These are phyloP conservation scores for Phalaenopsis equestris DNA, from an alignment of 106 monocot species.

Conservation along the genomic window DNA sequence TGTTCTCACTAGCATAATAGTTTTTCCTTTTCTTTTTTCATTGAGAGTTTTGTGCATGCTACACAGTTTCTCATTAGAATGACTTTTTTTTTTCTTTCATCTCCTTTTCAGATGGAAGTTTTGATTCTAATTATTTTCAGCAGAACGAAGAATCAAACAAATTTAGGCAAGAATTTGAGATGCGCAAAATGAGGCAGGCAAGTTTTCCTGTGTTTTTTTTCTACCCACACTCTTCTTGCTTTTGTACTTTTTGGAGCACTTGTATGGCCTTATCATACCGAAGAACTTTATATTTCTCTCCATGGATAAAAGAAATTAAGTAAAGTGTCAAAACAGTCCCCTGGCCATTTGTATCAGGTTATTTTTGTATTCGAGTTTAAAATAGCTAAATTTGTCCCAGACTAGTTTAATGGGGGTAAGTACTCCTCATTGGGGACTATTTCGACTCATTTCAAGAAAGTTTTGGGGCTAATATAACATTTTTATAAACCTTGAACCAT, in stretches of 20 bases:
- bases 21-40: background rate
- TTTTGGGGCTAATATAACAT: too few species aligned
- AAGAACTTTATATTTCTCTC: background rate
- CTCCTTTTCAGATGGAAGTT: slow-evolving; percentile 56
- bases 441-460: too few species aligned
- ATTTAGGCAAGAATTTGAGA: slow-evolving; percentile 88
- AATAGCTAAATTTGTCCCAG: too few species aligned
- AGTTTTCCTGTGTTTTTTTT: slow-evolving; percentile 8
- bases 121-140: slow-evolving; percentile 80
- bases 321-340: too few species aligned
- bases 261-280: background rate
- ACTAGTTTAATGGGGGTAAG: too few species aligned
- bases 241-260: background rate
- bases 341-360: too few species aligned
- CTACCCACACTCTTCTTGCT: background rate
- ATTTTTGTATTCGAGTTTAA: too few species aligned
- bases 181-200: slow-evolving; percentile 95
- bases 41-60: background rate
- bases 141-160: slow-evolving; percentile 79
- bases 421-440: too few species aligned
- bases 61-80: background rate
- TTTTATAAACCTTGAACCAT: background rate
- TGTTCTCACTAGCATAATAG: background rate
- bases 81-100: background rate
- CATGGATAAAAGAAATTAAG: background rate